Conservation (phyloP, 768 basidiomycete species). For the Amanita muscaria region DNA sequence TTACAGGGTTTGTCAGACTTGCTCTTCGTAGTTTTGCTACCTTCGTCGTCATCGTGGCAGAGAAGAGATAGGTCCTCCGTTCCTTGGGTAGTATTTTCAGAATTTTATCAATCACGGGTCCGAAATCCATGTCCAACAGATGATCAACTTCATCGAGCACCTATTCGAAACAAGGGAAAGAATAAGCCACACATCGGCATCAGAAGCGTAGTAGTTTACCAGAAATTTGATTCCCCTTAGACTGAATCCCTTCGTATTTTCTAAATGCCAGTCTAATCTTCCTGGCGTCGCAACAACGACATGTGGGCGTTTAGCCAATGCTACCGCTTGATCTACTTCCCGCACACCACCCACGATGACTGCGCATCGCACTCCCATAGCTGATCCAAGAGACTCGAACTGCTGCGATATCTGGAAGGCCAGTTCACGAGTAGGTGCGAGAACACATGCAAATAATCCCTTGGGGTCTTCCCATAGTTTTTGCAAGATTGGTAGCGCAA, state of each 20-base stretch:
- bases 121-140: constrained; percentile 93
- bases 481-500: constrained; percentile 92
- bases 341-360: constrained; percentile 96
- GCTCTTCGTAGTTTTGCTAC: constrained; percentile 94
- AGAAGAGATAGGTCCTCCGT: constrained; percentile 91
- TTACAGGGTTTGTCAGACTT: constrained; percentile 86
- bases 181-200: not conserved
- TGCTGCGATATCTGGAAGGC: constrained; percentile 98
- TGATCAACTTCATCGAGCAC: constrained; percentile 98
- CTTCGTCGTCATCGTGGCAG: constrained; percentile 98
- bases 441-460: constrained; percentile 85
- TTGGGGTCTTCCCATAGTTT: constrained; percentile 94
- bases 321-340: constrained; percentile 82
- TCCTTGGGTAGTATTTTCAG: constrained; percentile 92
- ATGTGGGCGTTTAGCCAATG: constrained; percentile 89
- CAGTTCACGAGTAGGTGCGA: constrained; percentile 96
- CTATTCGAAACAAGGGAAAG: constrained; percentile 28
- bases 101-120: constrained; percentile 91
- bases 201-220: constrained; percentile 34
- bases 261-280: constrained; percentile 85
- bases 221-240: constrained; percentile 80
- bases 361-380: constrained; percentile 86
- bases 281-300: constrained; percentile 95
- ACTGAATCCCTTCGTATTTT: constrained; percentile 96
- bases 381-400: constrained; percentile 83